A percentile compares a stretch with the other conserved stretches of the same genome.
phyloP scores from a whole-genome alignment of 768 basidiomycete species.

The Podaxis pistillaris region DNA sequence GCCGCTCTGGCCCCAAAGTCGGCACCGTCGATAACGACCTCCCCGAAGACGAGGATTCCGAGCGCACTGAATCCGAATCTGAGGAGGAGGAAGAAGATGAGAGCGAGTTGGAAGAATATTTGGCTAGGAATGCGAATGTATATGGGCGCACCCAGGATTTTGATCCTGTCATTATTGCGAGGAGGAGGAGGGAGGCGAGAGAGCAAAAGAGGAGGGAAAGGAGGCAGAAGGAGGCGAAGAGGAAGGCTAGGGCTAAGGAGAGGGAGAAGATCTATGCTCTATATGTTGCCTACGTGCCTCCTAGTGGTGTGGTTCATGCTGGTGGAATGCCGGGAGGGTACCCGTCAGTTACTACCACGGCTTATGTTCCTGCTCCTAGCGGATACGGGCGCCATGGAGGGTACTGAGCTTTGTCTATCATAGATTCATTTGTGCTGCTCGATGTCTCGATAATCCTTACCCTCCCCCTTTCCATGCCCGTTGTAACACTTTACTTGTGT shows the following conservation, averaged over 20 bases:
- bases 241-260: slow-evolving; percentile 56
- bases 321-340: slow-evolving; percentile 24
- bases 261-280: slow-evolving; percentile 53
- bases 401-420: slow-evolving; percentile 14
- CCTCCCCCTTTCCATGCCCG: no score
- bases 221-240: slow-evolving; percentile 63
- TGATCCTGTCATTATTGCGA: slow-evolving; percentile 40
- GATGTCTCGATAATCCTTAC: no score
- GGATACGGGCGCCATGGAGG: slow-evolving; percentile 15
- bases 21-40: slow-evolving; percentile 57
- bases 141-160: not conserved
- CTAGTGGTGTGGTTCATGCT: slow-evolving; percentile 16
- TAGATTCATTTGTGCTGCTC: no score
- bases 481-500: not conserved
- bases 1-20: slow-evolving; percentile 62
- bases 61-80: slow-evolving; percentile 22
- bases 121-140: slow-evolving; percentile 2
- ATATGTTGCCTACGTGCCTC: slow-evolving; percentile 53
- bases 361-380: slow-evolving; percentile 5
- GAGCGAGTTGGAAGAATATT: slow-evolving; percentile 27
- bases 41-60: slow-evolving; percentile 43
- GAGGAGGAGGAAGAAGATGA: slow-evolving; percentile 38
- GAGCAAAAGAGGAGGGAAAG: slow-evolving; percentile 62
- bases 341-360: not conserved
- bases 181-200: slow-evolving; percentile 48